Conservation (phyloP, 768 basidiomycete species). For the Lyophyllum decastes region DNA sequence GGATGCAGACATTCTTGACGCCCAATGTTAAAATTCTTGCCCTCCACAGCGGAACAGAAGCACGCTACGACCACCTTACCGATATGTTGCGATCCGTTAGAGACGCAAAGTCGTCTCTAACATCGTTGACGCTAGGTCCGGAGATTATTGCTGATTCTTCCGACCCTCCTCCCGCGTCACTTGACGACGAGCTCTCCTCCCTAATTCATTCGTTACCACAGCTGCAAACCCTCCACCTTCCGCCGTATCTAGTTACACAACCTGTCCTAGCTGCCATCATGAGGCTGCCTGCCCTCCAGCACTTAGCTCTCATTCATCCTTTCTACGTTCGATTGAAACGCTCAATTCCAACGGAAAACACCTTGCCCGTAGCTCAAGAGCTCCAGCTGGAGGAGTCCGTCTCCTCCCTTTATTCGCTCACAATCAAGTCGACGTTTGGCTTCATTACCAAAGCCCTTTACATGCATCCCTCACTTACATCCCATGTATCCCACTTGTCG, state of each 20-base stretch:
- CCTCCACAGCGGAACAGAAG: not conserved
- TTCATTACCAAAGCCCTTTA: not conserved
- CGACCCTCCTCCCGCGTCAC: not conserved
- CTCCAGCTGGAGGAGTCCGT: not conserved
- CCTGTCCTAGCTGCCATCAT: not conserved
- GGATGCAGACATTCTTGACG: constrained; percentile 4
- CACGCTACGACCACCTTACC: not conserved
- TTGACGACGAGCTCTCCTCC: not conserved
- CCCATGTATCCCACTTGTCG: not conserved
- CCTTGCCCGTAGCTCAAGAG: not conserved
- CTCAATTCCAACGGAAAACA: not conserved
- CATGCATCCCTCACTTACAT: not conserved
- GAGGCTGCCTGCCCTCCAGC: not conserved
- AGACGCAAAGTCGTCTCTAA: not conserved
- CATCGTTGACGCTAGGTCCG: not conserved
- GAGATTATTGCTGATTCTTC: not conserved
- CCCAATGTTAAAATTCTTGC: not conserved
- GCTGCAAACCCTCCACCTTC: not conserved
- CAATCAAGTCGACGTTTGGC: not conserved
- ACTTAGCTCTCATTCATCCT: not conserved
- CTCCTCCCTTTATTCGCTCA: not conserved
- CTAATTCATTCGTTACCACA: not conserved
- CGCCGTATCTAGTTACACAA: not conserved
- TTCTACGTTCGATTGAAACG: not conserved
- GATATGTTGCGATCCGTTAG: not conserved